Evolutionary conservation across 2,329 filamentous ascomycete species (phyloP), one percentile per base, ranked within the genome.

Genomic region (Ascochyta koolunga): DNA sequence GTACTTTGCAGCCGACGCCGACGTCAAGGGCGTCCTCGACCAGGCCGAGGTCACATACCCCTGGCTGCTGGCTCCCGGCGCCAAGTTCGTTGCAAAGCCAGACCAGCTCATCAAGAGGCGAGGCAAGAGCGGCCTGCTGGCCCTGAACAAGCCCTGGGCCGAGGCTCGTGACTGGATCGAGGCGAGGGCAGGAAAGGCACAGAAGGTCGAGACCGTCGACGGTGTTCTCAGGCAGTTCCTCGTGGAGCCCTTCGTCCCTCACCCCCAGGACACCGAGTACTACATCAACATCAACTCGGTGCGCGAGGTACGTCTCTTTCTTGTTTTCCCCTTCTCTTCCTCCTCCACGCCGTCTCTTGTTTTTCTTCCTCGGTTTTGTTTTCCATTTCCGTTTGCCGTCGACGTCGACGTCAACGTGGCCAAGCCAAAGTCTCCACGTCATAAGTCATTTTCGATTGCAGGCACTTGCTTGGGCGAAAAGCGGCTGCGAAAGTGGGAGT

Each of bases 281-380:
- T 99, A 99, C 82, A 96, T 99, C 84, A 97, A 97, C 88, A 99
- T 99, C 84, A 95, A 97, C 86, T 98, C 95, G 61, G 93, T 96
- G 74, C 90, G 95, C 84, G 95, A 98, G 88, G 95, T 98, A 88
- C 87, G 92, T 87, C 59, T 56, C 25, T 62, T 60, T 29, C 27
- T 8, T 15, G 11, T 4, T 29, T 29, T 13, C 10, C 11, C 27
- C 8, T 5, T 29, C 27, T 87, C 59, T 56, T 27, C 62, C 59
- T 39, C 21, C n/a, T n/a, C n/a, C n/a, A n/a, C n/a, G n/a, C n/a
- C n/a, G n/a, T n/a, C n/a, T n/a, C n/a, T n/a, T 19, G n/a, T 59
- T 60, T 61, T 58, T 62, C 51, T 44, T 49, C 46, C 42, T 25
- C 10, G 37, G 21, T 32, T 47, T 37, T 57, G 31, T 22, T 46